Base-by-base conservation (phyloP, 1,139 yeast genomes). In the Arxiozyma heterogenica region DNA sequence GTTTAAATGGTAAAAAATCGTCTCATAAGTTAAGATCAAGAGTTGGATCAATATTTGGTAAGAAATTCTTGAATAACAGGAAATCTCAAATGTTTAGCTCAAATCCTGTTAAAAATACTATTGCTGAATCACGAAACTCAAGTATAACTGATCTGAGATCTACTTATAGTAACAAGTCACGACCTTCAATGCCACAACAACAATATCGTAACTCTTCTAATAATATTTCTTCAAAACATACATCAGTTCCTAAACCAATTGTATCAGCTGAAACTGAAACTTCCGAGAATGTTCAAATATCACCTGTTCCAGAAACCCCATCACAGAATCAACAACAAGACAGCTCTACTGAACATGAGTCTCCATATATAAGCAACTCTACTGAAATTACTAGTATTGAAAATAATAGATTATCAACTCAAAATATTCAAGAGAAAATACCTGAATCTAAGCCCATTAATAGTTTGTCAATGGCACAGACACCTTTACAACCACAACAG, bases 41-140 rank as follows among this genome's bases (percentile, higher is more conserved):
- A 66, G 90, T 90, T 44, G 96, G 96, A 20, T 88, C 96, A 0
- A 83, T 90, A 57, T 86, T 90, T 68, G 84, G 86, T 47, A 80
- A 86, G 60, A 82, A 81, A 64, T 48, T 55, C 63, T 76, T 58
- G 44, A 64, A 58, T 44, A 58, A 57, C 23, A 65, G 61, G 52
- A 64, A 60, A 53, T 61, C 66, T 5, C 59, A 58, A 49, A 50
- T 49, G 46, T 54, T 22, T 54, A 58, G 25, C 54, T 34, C 44
- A 22, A 55, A 17, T 52, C 52, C 20, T 30, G 27, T 23, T 21
- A 41, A 44, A 18, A 11, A 22, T 20, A 25, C 60, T 12, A 60
- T 60, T 9, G 49, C 61, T 7, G 64, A 60, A 53, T 52, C 51
- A 52, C 56, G 47, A 48, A 45, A 41, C 22, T 50, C 52, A 25